Base-by-base conservation (phyloP, 208 protist genomes). In the Crithidia sp. region DNA sequence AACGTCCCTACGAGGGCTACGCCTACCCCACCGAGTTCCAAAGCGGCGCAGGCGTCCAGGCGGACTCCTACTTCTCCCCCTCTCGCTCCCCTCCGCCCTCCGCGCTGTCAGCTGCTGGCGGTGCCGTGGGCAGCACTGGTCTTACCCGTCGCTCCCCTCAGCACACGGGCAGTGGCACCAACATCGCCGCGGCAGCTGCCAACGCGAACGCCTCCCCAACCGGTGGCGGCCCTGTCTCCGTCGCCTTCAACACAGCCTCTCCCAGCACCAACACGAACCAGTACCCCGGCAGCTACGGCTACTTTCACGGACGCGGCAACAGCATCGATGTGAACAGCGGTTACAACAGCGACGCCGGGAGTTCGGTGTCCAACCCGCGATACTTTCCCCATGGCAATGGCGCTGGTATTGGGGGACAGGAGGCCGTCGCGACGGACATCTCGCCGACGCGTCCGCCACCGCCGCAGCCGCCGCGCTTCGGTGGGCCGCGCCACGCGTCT, bases 291-390 rank as follows among this genome's bases (percentile, higher is more conserved):
- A 74, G 69, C 55, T 86, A 83, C 71, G 79, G 79, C 69, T 86
- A 86, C 77, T 86, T 86, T 43, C 82, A 86, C 67, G 50, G 71
- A 36, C 77, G 74, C 53, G 67, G 72, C 41, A 82, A 76, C 67
- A 86, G 77, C 62, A 67, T 81, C 36, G 82, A 81, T 16, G 65
- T 79, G 5, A 72, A 77, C 62, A 83, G 82, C 57, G 82, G 73
- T 7, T 87, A 83, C 62, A 76, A 76, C 74, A 87, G 82, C 66
- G 82, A 87, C 47, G 71, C 47, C 10, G 82, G 82, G 36, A 83
- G 77, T 57, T 75, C 67, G 7, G 49, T 52, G 5, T 72, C 74
- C 3, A 74, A 74, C 45, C 28, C 73, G 63, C 67, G 52, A 5
- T 53, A 71, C 61, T 13, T 39, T 8, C 39, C 43, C 39, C 37